Conservation (phyloP, 371 early-diverging fungal species). For the Apophysomyces elegans region DNA sequence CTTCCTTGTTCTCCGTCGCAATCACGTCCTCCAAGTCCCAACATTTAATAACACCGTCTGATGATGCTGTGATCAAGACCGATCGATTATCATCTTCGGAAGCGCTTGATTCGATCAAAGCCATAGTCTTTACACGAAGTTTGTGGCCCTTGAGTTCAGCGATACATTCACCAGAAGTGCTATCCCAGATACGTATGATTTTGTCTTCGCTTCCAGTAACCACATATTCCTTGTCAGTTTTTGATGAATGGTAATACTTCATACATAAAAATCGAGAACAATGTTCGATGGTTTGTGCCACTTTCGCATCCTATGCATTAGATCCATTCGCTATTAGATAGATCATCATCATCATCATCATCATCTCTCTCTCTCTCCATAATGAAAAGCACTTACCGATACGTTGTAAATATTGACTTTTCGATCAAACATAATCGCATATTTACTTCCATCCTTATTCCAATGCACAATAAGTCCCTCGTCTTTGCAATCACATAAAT, state of each 20-base stretch:
- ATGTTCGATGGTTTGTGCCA: constrained; percentile 52
- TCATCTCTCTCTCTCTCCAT: too few relatives aligned
- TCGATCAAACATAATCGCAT: constrained; percentile 77
- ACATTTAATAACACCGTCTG: constrained; percentile 73
- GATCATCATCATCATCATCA: too few relatives aligned
- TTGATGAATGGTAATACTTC: constrained; percentile 47
- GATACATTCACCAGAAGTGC: constrained; percentile 56
- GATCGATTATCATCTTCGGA: constrained; percentile 34
- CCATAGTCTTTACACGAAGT: constrained; percentile 50
- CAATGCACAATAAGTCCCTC: constrained; percentile 75
- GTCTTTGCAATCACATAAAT: constrained; percentile 13
- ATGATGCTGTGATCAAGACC: constrained; percentile 66
- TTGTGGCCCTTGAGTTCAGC: constrained; percentile 66
- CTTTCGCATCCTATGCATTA: constrained; percentile 53
- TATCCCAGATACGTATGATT: constrained; percentile 66
- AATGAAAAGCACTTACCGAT: constrained; percentile 46
- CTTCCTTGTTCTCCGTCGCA: constrained; percentile 24
- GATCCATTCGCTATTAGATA: neutral
- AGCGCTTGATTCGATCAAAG: constrained; percentile 39
- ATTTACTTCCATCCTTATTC: constrained; percentile 75
- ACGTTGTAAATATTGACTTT: constrained; percentile 73
- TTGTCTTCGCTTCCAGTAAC: constrained; percentile 78
- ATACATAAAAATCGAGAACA: constrained; percentile 54
- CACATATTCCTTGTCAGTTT: constrained; percentile 59
- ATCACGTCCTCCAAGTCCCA: constrained; percentile 65